Evolutionary conservation across 805 yeast genomes (phyloP), one percentile per base, ranked within the genome.

Genomic region (Teunomyces panamensis): DNA sequence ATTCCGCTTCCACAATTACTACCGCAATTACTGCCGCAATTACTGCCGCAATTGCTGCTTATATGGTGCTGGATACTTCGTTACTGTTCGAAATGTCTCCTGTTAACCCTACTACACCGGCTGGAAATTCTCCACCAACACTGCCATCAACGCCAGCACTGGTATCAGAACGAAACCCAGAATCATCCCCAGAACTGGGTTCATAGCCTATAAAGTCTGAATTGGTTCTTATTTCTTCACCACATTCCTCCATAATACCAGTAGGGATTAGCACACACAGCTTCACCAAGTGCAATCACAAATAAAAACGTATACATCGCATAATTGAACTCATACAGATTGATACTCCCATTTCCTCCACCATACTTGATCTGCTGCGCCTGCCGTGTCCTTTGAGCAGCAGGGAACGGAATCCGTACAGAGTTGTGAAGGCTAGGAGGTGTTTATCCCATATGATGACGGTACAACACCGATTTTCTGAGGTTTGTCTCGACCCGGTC

Each of bases 371-470:
- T 17, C 9, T 44, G 13, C 17, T 47, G n/a, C 33, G 13, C 28
- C 9, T 30, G 30, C 14, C 45, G 30, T 39, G 24, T 16, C 17
- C 11, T 13, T 10, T 41, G 28, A 4, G 58, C 51, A 4, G 8
- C 9, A 1, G 11, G 34, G 2, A 51, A 42, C 9, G 55, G 53
- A 4, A 50, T 24, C 11, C 26, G 29, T 7, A 55, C 43, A 2
- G 56, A 51, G 44, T 49, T 55, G 39, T 55, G 57, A 11, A 50
- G 42, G 44, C 56, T 54, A 20, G 48, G 42, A 42, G 54, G 59
- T 24, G 56, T 51, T 14, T 48, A 26, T 3, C 51, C 54, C 14
- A 51, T 37, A 5, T n/a, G 10, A 28, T 48, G 42, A 27, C 37
- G 29, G 30, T 45, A 53, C n/a, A 37, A 50, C 8, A 17, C 39